Base-by-base conservation (phyloP, 1,284 basidiomycete species). In the Puccinia hordei region DNA sequence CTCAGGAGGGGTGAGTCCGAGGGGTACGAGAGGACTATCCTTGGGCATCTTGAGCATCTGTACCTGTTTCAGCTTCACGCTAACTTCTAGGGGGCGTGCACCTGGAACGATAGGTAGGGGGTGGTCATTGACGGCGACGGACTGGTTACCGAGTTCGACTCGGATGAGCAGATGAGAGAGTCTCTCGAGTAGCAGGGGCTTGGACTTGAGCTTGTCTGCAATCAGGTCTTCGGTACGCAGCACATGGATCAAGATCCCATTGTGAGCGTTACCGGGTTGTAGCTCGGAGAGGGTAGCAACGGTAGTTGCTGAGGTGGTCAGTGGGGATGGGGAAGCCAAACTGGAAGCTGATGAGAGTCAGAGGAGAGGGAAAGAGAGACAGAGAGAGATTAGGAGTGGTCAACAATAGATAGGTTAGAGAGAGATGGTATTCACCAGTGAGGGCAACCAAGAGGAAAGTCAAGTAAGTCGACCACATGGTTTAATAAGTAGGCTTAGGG, bases 161-260 rank as follows among this genome's bases (percentile, higher is more conserved):
- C 24, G 33, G 51, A 78, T 68, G 15, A 78, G 35, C 41, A 78
- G n/a, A 51, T 78, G 75, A 13, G 65, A 69, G 8, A 78, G 15
- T 57, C 38, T 68, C 65, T 78, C 65, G 22, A 78, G 65, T 15
- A 78, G 27, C 24, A 57, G 17, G 6, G 75, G 75, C 65, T 78
- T 53, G 27, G 63, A 35, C 38, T 53, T 33, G 19, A 78, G 33
- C 24, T 78, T 66, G 53, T 78, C 75, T 17, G 75, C 75, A 19
- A 78, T 78, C 46, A 78, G 30, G 41, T 78, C 75, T n/a, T 78
- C 75, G 35, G 75, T 78, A 17, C 75, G 46, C n/a, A 78, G 24
- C 33, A 78, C 75, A 27, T 78, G 63, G 22, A 78, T 59, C 33
- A 78, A 22, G 30, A 73, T 55, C 30, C 51, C 49, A 15, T 73